Percentiles rank a stretch among this genome's conserved stretches.
Conservation (phyloP, 2,329 filamentous ascomycete genomes). For the Aspergillus cejpii region DNA sequence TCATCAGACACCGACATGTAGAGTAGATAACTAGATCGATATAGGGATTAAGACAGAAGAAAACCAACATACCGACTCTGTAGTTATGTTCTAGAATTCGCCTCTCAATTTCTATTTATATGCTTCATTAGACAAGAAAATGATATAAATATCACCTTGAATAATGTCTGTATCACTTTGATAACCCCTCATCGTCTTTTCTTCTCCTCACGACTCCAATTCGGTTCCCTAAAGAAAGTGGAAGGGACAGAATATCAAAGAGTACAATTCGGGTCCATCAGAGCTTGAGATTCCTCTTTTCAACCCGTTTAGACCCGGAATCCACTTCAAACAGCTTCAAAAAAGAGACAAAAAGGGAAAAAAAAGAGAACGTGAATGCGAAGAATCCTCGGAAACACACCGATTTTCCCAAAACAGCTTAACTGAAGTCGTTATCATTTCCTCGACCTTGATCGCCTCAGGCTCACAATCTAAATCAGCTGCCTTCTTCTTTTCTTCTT, state of each 20-base stretch:
- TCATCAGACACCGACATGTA: no score
- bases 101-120: no score
- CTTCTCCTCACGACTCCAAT: slow-evolving; percentile 11
- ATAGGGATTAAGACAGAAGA: no score
- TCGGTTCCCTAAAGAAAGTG: not conserved
- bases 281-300: not conserved
- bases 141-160: not conserved
- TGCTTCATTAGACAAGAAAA: not conserved
- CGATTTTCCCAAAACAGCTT: slow-evolving; percentile 35
- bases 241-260: not conserved
- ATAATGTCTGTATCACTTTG: no score
- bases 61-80: no score
- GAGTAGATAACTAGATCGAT: no score
- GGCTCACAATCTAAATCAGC: slow-evolving; percentile 1
- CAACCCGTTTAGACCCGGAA: not conserved
- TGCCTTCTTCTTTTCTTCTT: slow-evolving; percentile 9
- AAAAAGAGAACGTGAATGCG: not conserved
- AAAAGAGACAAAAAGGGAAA: not conserved
- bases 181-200: slow-evolving; percentile 7
- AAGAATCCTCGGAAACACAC: slow-evolving; percentile 21
- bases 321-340: not conserved
- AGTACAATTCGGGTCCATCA: not conserved
- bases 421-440: slow-evolving; percentile 8
- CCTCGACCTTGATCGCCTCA: slow-evolving; percentile 1
- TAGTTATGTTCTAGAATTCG: no score